A percentile compares a stretch with the other conserved stretches of the same genome.
Conservation (phyloP, 148 eudicot genomes). For the Cornus florida region DNA sequence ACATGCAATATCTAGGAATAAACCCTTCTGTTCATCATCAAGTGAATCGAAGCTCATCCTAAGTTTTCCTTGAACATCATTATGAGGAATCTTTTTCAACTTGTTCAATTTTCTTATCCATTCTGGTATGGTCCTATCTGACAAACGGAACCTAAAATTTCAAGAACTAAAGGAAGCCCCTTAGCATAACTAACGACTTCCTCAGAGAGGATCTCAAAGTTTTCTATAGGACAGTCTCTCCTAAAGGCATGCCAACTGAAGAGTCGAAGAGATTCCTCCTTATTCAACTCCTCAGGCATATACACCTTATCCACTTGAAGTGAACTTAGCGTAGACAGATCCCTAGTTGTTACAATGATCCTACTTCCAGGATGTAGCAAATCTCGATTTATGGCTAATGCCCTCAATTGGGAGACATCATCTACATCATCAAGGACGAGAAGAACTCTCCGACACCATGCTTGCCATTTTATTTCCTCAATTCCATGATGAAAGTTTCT, state of each 20-base stretch:
- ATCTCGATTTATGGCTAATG: too few relatives aligned
- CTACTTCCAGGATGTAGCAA: not conserved
- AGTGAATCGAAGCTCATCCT: too few relatives aligned
- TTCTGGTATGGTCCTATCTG: too few relatives aligned
- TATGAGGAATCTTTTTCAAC: too few relatives aligned
- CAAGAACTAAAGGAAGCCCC: too few relatives aligned
- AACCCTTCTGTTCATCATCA: too few relatives aligned
- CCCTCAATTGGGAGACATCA: not conserved
- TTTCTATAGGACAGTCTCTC: not conserved
- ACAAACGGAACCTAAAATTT: too few relatives aligned
- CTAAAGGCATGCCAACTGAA: conserved; percentile 13
- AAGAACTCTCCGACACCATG: conserved; percentile 9
- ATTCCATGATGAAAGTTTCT: not conserved
- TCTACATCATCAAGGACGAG: conserved; percentile 16
- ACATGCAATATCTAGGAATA: too few relatives aligned
- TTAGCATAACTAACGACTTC: not conserved
- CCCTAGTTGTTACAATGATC: conserved; percentile 17
- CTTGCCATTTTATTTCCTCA: not conserved
- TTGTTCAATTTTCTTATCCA: too few relatives aligned
- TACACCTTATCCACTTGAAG: not conserved
- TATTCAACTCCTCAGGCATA: not conserved
- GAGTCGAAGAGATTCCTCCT: too few relatives aligned
- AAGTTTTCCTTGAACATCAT: too few relatives aligned
- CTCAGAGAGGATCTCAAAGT: not conserved
- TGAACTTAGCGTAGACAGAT: not conserved